Conservation (phyloP, 2,329 filamentous ascomycete genomes). For the Ascochyta lentis region DNA sequence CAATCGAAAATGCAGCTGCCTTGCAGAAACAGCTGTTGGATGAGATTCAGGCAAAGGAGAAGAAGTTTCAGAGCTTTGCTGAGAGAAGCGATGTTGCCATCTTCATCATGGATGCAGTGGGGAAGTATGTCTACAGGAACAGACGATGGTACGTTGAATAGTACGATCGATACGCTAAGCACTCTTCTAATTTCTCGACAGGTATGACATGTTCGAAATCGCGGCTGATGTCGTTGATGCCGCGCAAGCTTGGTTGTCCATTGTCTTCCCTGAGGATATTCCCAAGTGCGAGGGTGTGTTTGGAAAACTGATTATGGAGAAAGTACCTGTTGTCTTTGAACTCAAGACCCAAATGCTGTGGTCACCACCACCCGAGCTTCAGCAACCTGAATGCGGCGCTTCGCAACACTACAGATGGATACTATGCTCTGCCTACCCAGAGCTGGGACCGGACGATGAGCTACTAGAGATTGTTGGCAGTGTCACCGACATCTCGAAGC, state of each 20-base stretch:
- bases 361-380: slow-evolving; percentile 30
- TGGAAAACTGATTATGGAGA: slow-evolving; percentile 38
- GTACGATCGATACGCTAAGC: neutral
- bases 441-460: slow-evolving; percentile 29
- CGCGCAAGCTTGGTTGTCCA: slow-evolving; percentile 26
- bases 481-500: slow-evolving; percentile 47
- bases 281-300: slow-evolving; percentile 41
- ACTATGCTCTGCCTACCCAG: slow-evolving; percentile 39
- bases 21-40: slow-evolving; percentile 44
- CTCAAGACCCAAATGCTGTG: slow-evolving; percentile 48
- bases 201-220: slow-evolving; percentile 39
- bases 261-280: slow-evolving; percentile 46
- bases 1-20: slow-evolving; percentile 42
- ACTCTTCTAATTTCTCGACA: neutral
- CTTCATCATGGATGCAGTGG: slow-evolving; percentile 46
- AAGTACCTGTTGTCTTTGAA: slow-evolving; percentile 46
- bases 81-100: slow-evolving; percentile 51
- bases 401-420: slow-evolving; percentile 38
- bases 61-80: slow-evolving; percentile 50
- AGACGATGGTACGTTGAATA: slow-evolving; percentile 41
- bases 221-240: slow-evolving; percentile 26
- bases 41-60: slow-evolving; percentile 43
- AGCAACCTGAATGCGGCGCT: slow-evolving; percentile 15
- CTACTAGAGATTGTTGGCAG: slow-evolving; percentile 44
- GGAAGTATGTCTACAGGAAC: slow-evolving; percentile 50